phyloP scores from a whole-genome alignment of 208 protist genomes.

The Acanthamoeba sp. region DNA sequence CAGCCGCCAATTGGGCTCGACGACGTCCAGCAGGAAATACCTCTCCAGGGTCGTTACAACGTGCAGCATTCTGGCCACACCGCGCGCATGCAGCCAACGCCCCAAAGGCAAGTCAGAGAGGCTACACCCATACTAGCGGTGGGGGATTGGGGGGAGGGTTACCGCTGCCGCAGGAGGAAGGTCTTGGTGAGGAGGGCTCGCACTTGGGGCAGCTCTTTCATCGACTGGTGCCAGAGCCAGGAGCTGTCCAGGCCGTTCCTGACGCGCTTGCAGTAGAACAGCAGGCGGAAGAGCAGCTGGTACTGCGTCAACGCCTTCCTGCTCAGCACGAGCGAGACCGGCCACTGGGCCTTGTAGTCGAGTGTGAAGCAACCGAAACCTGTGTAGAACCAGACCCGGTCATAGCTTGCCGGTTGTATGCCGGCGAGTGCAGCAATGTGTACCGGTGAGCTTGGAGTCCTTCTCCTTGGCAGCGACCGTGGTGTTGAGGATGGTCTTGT shows the following conservation, averaged over 20 bases:
- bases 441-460: neutral
- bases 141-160: neutral
- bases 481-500: slow-evolving; percentile 5
- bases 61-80: neutral
- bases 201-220: slow-evolving; percentile 30
- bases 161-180: slow-evolving; percentile 43
- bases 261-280: slow-evolving; percentile 57
- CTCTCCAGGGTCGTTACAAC: slow-evolving; percentile 47
- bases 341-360: slow-evolving; percentile 43
- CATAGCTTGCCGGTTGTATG: too few species aligned
- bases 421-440: neutral
- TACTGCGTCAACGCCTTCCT: slow-evolving; percentile 43
- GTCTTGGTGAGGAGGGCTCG: neutral
- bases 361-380: slow-evolving; percentile 15
- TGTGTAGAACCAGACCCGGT: neutral
- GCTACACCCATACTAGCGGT: too few species aligned
- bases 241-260: neutral
- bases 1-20: slow-evolving; percentile 39
- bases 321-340: slow-evolving; percentile 37
- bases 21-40: slow-evolving; percentile 46
- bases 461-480: neutral
- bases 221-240: slow-evolving; percentile 57
- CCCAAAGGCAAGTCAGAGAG: too few species aligned
- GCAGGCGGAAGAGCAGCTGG: slow-evolving; percentile 46
- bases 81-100: too few species aligned